These are phyloP conservation scores for Lepidium didymum DNA, from an alignment of 345 rosid species.

Conservation along the genomic window DNA sequence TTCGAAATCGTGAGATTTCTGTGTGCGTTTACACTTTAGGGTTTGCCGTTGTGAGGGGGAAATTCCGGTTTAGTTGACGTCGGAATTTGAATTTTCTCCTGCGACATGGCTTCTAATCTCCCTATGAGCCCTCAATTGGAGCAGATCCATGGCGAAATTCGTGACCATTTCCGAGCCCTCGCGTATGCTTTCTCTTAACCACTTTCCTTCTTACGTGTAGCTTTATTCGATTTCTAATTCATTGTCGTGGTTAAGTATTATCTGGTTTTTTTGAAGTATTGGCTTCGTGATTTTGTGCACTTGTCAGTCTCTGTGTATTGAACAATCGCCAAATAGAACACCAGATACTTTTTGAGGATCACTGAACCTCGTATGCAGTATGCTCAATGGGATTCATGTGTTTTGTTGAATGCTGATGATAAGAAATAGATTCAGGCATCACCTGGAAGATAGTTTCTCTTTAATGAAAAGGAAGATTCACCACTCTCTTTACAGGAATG, in stretches of 20 bases:
- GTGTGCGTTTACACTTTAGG: not conserved
- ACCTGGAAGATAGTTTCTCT: not conserved
- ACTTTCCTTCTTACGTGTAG: not conserved
- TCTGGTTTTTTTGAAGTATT: not conserved
- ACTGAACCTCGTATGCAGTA: not conserved
- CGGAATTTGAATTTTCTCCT: conserved; percentile 35
- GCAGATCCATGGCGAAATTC: conserved; percentile 97
- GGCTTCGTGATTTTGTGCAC: too few relatives aligned
- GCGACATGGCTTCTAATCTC: conserved; percentile 51
- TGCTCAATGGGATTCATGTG: not conserved
- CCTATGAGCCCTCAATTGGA: conserved; percentile 86
- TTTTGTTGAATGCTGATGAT: not conserved
- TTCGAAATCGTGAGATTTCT: not conserved
- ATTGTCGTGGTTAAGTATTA: too few relatives aligned
- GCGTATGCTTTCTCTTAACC: conserved; percentile 40
- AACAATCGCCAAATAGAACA: not conserved
- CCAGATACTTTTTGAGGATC: not conserved
- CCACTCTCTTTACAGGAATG: conserved; percentile 57
- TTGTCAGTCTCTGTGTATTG: not conserved
- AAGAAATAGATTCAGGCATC: not conserved
- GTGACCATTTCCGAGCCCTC: conserved; percentile 85
- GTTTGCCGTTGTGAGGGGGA: conserved; percentile 1
- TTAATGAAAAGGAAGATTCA: not conserved
- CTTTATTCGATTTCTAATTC: too few relatives aligned
- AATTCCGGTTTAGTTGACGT: conserved; percentile 8